Conservation (phyloP, 805 yeast species). For the Danielia oregonensis region DNA sequence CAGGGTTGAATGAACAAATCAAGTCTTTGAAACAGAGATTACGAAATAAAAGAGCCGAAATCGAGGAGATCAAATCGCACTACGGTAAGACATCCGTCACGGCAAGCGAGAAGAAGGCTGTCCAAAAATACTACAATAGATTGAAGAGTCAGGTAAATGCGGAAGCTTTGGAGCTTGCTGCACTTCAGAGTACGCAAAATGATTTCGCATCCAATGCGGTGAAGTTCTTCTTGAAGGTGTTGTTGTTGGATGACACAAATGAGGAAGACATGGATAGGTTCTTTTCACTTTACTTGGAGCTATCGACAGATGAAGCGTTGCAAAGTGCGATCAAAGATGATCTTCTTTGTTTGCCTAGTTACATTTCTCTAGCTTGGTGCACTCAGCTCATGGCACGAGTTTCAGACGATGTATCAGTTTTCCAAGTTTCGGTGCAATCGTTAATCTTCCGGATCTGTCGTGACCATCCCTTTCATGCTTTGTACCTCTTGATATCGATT, state of each 20-base stretch:
- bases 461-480: conserved; percentile 69
- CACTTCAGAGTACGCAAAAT: conserved; percentile 33
- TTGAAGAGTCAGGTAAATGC: conserved; percentile 44
- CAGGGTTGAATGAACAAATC: conserved; percentile 43
- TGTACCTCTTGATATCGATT: conserved; percentile 61
- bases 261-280: conserved; percentile 67
- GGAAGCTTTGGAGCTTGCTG: conserved; percentile 46
- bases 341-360: conserved; percentile 46
- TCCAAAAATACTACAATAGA: conserved; percentile 49
- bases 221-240: conserved; percentile 53
- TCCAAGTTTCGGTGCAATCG: conserved; percentile 51
- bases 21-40: conserved; percentile 37
- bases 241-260: conserved; percentile 39
- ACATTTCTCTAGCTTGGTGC: conserved; percentile 73
- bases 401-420: conserved; percentile 42
- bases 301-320: conserved; percentile 42
- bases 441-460: conserved; percentile 46
- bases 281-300: conserved; percentile 79
- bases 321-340: conserved; percentile 38
- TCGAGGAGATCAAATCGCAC: conserved; percentile 45
- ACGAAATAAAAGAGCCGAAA: conserved; percentile 42
- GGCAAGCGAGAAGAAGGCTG: conserved; percentile 48
- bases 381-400: conserved; percentile 77
- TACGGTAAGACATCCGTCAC: conserved; percentile 37
- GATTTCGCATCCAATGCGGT: conserved; percentile 52